Base-by-base conservation (phyloP, 495 filamentous ascomycete species). In the Aspergillus baeticus region DNA sequence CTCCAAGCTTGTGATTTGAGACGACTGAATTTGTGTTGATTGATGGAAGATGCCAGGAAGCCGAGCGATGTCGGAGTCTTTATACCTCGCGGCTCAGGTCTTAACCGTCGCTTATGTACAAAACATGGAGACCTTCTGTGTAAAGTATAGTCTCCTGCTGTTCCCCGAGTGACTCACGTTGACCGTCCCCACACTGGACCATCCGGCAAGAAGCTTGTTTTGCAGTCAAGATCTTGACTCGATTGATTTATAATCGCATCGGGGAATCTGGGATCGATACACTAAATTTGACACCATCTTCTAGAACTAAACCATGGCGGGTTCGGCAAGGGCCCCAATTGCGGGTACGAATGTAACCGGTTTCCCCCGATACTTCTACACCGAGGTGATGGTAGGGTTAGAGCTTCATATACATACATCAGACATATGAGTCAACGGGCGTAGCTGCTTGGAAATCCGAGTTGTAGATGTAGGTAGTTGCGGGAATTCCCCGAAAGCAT, bases 41-140 rank as follows among this genome's bases (percentile, higher is more conserved):
- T n/a, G 22, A 53, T 54, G 36, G 18, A 14, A 47, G 21, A 31
- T 38, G 44, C 18, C 15, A 20, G 33, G 21, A 31, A 10, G 6
- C 22, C 17, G 22, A 15, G n/a, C 21, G 18, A 29, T 29, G 26
- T 29, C 8, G 33, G 15, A 37, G 46, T 33, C 34, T 35, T 37
- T 49, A 33, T 37, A 49, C 33, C 23, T 47, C n/a, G 5, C 46
- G 46, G 46, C 36, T 49, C 5, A 49, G 29, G n/a, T 4, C 22
- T 50, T 38, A 50, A 50, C 47, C 47, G 47, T 34, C n/a, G 47
- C 47, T 49, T 49, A n/a, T n/a, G n/a, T n/a, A 37, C 46, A 10
- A 22, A 36, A 5, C 3, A 8, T 8, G 18, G 21, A 17, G 20
- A n/a, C n/a, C n/a, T n/a, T n/a, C 14, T 1, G 6, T 33, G n/a